Percentiles rank a stretch among this genome's conserved stretches.
phyloP scores from a whole-genome alignment of 2,329 filamentous ascomycete species.

The Botrytis tulipae region DNA sequence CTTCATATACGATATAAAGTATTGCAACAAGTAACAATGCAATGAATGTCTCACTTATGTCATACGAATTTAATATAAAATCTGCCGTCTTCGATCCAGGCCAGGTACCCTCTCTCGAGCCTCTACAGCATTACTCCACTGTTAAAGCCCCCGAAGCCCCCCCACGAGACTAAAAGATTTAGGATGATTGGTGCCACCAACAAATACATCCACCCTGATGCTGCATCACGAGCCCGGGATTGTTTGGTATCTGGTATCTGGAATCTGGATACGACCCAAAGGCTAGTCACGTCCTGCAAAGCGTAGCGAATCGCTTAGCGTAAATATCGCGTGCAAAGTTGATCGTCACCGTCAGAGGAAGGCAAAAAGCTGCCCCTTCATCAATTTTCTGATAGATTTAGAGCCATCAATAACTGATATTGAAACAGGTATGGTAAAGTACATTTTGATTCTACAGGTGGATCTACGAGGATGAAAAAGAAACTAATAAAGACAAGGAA shows the following conservation, averaged over 20 bases:
- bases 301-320: not conserved
- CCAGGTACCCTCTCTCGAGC: not conserved
- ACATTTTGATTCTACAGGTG: constrained; percentile 33
- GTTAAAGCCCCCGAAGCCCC: not conserved
- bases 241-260: not conserved
- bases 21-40: not conserved
- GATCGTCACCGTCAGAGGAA: not conserved
- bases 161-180: not conserved
- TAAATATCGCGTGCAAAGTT: not conserved
- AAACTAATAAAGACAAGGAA: constrained; percentile 21
- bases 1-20: not conserved
- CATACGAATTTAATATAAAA: not conserved
- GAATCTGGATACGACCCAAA: not conserved
- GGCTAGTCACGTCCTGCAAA: not conserved
- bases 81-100: not conserved
- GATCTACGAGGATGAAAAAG: constrained; percentile 26
- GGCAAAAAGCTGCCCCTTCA: not conserved
- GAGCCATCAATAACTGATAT: not conserved
- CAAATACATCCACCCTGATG: not conserved
- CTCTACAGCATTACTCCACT: not conserved
- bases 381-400: not conserved
- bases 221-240: not conserved
- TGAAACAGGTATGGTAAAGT: constrained; percentile 17
- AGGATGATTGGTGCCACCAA: constrained; percentile 15
- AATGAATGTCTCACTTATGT: not conserved